Evolutionary conservation across 139 green algal genomes (phyloP), one percentile per base, ranked within the genome.

Genomic region (Chlorella sp.): DNA sequence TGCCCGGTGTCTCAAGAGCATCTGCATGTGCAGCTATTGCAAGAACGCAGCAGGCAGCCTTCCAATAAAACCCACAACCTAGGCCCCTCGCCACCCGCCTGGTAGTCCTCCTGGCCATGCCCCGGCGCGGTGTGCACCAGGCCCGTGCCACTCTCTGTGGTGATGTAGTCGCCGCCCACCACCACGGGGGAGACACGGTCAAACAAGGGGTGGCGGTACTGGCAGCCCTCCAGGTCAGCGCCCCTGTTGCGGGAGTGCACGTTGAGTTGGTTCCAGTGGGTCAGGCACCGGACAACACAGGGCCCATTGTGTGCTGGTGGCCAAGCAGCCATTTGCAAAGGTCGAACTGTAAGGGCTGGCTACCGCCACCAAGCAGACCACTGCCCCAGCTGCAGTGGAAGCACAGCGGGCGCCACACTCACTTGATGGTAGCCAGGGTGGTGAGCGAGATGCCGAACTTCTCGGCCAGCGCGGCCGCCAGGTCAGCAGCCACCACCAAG

Each of bases 111-210:
- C 90, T 97, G 93, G 11, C 97, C 97, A 87, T 99, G 97, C n/a
- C 97, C 97, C 0, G 97, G 97, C 36, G 93, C 95, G 38, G 95
- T 98, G 93, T 99, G 98, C 41, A 99, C 98, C 65, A 99, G 93
- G 9, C 98, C 98, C 38, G 97, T 99, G 69, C 97, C 97, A 25
- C 87, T 91, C 38, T 99, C 98, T 0, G 96, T 98, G 30, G 98
- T 99, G 94, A 99, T 99, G 93, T 99, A 99, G 74, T 99, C 97
- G 1, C 98, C 97, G 11, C 97, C 98, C 17, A 98, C 82, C 21
- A 99, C 95, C n/a, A 99, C 91, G 28, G 94, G 94, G 70, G 81
- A 92, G 17, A 71, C 71, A 30, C 95, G 89, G 23, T 94, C 95
- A 67, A 93, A 98, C 78, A 99, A 87, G 25, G 98, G 98, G 91